A percentile compares a stretch with the other conserved stretches of the same genome.
Conservation (phyloP, 768 basidiomycete genomes). For the Leccinum boreale region DNA sequence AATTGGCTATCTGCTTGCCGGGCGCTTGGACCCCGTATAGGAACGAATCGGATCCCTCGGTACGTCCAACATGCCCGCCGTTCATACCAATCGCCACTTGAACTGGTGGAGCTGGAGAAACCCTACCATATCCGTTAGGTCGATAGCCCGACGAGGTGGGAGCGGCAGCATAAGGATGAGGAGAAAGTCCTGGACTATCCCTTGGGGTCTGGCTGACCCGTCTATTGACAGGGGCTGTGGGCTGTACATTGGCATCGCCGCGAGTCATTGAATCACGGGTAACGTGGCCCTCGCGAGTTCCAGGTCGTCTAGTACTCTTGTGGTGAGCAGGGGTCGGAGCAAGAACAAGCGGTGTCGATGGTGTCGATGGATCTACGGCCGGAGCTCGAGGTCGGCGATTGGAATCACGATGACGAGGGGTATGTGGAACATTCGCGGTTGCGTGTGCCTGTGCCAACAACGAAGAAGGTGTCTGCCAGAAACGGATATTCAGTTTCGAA, state of each 20-base stretch:
- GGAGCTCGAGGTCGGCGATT: conserved; percentile 48
- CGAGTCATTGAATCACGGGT: conserved; percentile 46
- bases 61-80: conserved; percentile 39
- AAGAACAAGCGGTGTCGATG: conserved; percentile 57
- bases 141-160: conserved; percentile 59
- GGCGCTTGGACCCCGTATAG: conserved; percentile 53
- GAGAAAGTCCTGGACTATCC: conserved; percentile 44
- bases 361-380: conserved; percentile 52
- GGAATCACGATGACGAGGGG: conserved; percentile 52
- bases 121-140: conserved; percentile 51
- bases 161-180: conserved; percentile 73
- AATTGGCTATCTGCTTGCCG: conserved; percentile 48
- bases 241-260: conserved; percentile 57
- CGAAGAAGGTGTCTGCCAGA: conserved; percentile 40
- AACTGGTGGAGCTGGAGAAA: conserved; percentile 43
- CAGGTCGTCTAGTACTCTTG: conserved; percentile 51
- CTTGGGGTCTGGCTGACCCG: conserved; percentile 65
- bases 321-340: conserved; percentile 66
- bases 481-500: conserved; percentile 1
- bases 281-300: conserved; percentile 44
- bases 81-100: conserved; percentile 36
- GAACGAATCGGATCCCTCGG: conserved; percentile 66
- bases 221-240: conserved; percentile 62
- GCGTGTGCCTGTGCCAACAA: conserved; percentile 51
- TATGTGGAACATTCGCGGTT: conserved; percentile 52